Conservation (phyloP, 2,329 filamentous ascomycete genomes). For the Xylaria digitata region DNA sequence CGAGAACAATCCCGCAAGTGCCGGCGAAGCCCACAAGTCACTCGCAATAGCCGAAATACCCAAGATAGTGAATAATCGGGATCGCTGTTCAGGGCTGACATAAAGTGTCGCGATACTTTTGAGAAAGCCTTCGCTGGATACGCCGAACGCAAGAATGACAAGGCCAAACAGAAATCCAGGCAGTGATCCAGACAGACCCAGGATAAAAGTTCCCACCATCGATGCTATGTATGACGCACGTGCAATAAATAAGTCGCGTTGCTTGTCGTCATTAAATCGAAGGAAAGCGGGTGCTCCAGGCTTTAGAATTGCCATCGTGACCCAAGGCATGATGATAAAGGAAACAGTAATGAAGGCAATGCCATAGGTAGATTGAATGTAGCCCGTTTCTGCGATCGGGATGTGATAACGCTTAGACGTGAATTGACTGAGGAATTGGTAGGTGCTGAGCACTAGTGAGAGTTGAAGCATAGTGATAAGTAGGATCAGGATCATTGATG, state of each 20-base stretch:
- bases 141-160: constrained; percentile 47
- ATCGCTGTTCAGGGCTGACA: constrained; percentile 46
- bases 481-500: constrained; percentile 42
- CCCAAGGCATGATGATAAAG: constrained; percentile 45
- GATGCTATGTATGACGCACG: constrained; percentile 43
- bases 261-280: constrained; percentile 42
- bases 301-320: constrained; percentile 42
- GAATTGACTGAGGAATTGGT: constrained; percentile 49
- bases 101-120: constrained; percentile 45
- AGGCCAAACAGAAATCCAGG: constrained; percentile 47
- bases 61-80: constrained; percentile 47
- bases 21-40: constrained; percentile 45
- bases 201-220: constrained; percentile 43
- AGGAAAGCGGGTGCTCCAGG: constrained; percentile 40
- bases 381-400: constrained; percentile 48
- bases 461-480: constrained; percentile 40
- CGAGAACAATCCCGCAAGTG: constrained; percentile 47
- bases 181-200: constrained; percentile 45
- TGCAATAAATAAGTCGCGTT: constrained; percentile 47
- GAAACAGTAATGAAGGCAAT: constrained; percentile 43
- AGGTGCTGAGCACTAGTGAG: constrained; percentile 41
- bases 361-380: constrained; percentile 49
- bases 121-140: constrained; percentile 45
- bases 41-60: constrained; percentile 43
- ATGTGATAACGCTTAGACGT: constrained; percentile 49